A percentile compares a stretch with the other conserved stretches of the same genome.
Conservation (phyloP, 2,329 filamentous ascomycete species). For the Penicillium oxalicum region DNA sequence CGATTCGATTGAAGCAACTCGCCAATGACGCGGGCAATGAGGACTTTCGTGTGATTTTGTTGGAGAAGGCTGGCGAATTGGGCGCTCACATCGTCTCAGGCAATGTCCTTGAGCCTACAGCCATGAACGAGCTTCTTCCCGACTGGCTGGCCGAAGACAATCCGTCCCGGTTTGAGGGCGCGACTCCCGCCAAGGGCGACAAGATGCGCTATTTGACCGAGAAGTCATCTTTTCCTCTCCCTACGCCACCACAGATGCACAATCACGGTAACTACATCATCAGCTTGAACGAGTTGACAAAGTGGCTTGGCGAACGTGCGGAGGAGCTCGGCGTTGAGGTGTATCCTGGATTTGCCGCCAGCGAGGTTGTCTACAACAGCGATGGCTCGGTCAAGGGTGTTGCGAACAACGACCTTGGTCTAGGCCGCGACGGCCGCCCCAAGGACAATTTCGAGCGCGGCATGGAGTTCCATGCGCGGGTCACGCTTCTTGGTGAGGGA, state of each 20-base stretch:
- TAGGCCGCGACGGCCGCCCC: conserved; percentile 72
- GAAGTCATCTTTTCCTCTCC: conserved; percentile 69
- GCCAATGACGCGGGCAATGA: conserved; percentile 93
- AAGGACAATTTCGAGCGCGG: conserved; percentile 91
- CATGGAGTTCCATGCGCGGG: conserved; percentile 94
- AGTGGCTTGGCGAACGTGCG: conserved; percentile 94
- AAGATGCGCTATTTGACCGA: conserved; percentile 93
- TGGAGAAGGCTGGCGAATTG: conserved; percentile 93
- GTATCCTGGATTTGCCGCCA: conserved; percentile 91
- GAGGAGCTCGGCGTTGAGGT: conserved; percentile 94
- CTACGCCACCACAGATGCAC: conserved; percentile 92
- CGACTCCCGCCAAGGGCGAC: conserved; percentile 75
- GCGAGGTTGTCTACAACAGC: conserved; percentile 78
- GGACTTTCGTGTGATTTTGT: conserved; percentile 83
- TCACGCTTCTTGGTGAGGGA: conserved; percentile 88
- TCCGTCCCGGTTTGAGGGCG: conserved; percentile 77
- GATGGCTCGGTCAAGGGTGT: conserved; percentile 91
- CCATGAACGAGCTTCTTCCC: conserved; percentile 83
- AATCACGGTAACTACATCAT: conserved; percentile 98
- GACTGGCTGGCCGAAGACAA: conserved; percentile 91
- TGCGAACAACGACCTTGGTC: conserved; percentile 89
- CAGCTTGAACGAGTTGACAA: conserved; percentile 87
- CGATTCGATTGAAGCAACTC: conserved; percentile 90
- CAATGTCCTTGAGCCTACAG: conserved; percentile 85
- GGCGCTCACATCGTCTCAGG: conserved; percentile 94